A percentile compares a stretch with the other conserved stretches of the same genome.
These are phyloP conservation scores for Pyrenopolyporus hunteri DNA, from an alignment of 495 filamentous ascomycete species.

Conservation along the genomic window DNA sequence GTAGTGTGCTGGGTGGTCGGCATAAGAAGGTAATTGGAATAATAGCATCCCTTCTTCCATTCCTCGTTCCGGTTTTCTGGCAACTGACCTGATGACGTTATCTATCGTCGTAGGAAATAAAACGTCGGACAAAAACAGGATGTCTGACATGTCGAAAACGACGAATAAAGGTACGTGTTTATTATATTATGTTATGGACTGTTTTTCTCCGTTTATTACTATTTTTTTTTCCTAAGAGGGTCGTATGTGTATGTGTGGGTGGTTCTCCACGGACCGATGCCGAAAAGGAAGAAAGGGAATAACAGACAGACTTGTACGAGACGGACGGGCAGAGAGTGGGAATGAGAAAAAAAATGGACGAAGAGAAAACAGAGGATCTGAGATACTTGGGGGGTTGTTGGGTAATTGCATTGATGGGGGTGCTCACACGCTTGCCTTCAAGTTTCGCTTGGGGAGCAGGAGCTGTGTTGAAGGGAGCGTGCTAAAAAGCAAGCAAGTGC, in stretches of 20 bases:
- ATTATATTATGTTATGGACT: constrained; percentile 26
- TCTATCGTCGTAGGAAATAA: constrained; percentile 74
- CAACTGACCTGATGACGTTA: constrained; percentile 34
- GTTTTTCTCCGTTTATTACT: background rate
- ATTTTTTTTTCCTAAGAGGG: background rate
- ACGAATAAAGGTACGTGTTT: constrained; percentile 88
- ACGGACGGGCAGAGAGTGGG: too few species aligned
- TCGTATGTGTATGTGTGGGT: background rate
- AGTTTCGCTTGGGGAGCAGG: constrained; percentile 31
- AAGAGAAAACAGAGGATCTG: background rate
- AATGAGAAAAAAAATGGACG: background rate
- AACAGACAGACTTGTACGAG: too few species aligned
- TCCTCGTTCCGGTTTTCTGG: constrained; percentile 28
- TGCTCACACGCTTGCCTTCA: constrained; percentile 19
- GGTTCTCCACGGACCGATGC: too few species aligned
- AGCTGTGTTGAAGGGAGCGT: constrained; percentile 40
- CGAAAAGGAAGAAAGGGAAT: too few species aligned
- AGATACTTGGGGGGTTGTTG: constrained; percentile 17
- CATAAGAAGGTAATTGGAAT: constrained; percentile 77
- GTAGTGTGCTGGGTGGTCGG: constrained; percentile 73
- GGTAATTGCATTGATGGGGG: constrained; percentile 22
- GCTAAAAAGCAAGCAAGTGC: constrained; percentile 15
- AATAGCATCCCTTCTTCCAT: constrained; percentile 12
- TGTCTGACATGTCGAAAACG: constrained; percentile 97
- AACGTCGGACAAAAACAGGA: constrained; percentile 95